Base-by-base conservation (phyloP, 495 filamentous ascomycete genomes). In the Ramalina peruviana region DNA sequence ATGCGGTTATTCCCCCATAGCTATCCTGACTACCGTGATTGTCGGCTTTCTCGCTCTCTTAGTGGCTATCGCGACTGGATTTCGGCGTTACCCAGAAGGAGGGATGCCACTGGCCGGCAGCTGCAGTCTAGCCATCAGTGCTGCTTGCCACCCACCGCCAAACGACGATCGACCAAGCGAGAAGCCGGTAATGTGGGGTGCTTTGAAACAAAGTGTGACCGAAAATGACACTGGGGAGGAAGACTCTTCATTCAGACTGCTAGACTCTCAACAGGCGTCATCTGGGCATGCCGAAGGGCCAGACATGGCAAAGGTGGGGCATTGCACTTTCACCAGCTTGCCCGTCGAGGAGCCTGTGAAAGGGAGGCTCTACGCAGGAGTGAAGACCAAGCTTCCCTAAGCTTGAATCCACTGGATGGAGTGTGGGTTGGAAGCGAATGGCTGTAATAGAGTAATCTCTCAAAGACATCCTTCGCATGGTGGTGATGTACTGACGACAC, bases 61-160 rank as follows among this genome's bases (percentile, higher is more conserved):
- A 4, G 40, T 51, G 2, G 44, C 54, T 11, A 38, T 66, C 4
- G 36, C 30, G 6, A 50, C 45, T 27, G 50, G 58, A 0, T 55
- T 61, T 33, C 45, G 59, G 21, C 48, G 52, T 11, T 60, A 62
- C 43, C 21, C 48, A 11, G 46, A 36, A 7, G 43, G 27, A 3
- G 60, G 59, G 9, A 66, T 71, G 48, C 68, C 70, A 7, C 38
- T 70, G 3, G 69, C 59, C 0, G 66, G 55, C 1, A 66, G 55
- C 38, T 67, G 62, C 49, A 70, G 67, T 41, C 55, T 61, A 6
- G 70, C 65, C 0, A 65, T 72, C 44, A 63, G 61, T 43, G 69
- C 71, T 0, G 69, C 69, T 0, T 74, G 64, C 50, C 67, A 71
- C 60, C 46, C 52, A 6, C 51, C 51, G 3, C 16, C n/a, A 10